Evolutionary conservation across 306 rosid species (phyloP), one percentile per base, ranked within the genome.

Genomic region (Fagus sylvatica): DNA sequence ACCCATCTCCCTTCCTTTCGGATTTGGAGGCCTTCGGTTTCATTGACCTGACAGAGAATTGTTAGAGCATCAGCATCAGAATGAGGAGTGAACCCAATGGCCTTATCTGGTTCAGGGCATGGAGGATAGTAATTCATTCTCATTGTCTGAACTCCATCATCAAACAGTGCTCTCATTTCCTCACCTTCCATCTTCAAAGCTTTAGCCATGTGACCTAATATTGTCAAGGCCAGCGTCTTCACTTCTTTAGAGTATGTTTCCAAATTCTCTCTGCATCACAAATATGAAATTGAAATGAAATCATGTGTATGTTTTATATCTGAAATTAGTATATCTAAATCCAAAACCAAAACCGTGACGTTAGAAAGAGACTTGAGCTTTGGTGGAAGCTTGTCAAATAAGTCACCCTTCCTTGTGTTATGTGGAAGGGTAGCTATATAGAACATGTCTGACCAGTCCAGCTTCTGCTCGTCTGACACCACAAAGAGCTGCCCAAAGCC

Each of bases 371-470:
- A 81, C 88, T 83, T 78, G 76, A 85, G 79, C 36, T 64, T 54
- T 65, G 69, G 62, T 9, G 88, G 88, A 39, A 85, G 81, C 36
- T 81, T 75, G 10, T 69, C 42, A 54, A 81, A 81, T 22, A 85
- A 57, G 2, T 66, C 70, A 59, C 60, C 4, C n/a, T 53, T 66
- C 49, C 85, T 78, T 12, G 65, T 55, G 17, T 56, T 16, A 11
- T 53, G 61, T 46, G 84, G 88, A 40, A 79, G 74, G 4, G 82
- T 81, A 7, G 74, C 67, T n/a, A 81, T 59, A 17, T n/a, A 71
- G 73, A 85, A 85, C 81, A 82, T 72, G 79, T 81, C 88, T 30
- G 81, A 75, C 86, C 88, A 85, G 51, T 81, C 86, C 34, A 85
- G 70, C 85, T 85, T 85, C 57, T 85, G 88, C 36, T 85, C 79